Conservation (phyloP, 2,329 filamentous ascomycete genomes). For the Chrysoporthe puriensis region DNA sequence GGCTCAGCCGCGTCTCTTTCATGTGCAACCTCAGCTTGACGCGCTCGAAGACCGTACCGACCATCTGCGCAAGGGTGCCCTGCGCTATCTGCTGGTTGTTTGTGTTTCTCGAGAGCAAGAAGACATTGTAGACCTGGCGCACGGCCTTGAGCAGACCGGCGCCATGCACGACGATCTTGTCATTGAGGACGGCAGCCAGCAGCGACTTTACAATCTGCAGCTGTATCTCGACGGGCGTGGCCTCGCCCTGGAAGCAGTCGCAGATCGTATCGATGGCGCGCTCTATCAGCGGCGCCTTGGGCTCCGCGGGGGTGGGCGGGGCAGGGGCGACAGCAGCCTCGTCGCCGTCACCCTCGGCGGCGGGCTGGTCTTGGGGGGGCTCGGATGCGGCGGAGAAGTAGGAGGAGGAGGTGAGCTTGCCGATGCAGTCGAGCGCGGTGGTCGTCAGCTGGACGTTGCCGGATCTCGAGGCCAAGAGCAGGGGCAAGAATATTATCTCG, state of each 20-base stretch:
- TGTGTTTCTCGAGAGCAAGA: conserved; percentile 89
- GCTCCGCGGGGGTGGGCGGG: conserved; percentile 45
- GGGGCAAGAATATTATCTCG: conserved; percentile 86
- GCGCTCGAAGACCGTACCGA: conserved; percentile 94
- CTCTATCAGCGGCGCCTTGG: conserved; percentile 81
- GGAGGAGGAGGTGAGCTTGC: conserved; percentile 97
- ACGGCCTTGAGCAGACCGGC: conserved; percentile 95
- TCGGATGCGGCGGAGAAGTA: conserved; percentile 78
- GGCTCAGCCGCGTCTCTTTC: conserved; percentile 76
- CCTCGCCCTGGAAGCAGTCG: conserved; percentile 97
- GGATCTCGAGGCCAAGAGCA: conserved; percentile 87
- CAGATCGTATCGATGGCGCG: conserved; percentile 98
- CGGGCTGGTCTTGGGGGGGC: conserved; percentile 48
- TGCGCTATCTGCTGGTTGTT: conserved; percentile 97
- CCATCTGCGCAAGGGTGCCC: conserved; percentile 96
- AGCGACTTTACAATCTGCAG: conserved; percentile 98
- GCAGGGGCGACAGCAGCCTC: conserved; percentile 47
- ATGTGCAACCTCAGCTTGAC: conserved; percentile 85
- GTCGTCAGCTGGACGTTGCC: conserved; percentile 85
- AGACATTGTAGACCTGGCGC: conserved; percentile 98
- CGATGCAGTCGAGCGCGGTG: conserved; percentile 93
- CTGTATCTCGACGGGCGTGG: conserved; percentile 88
- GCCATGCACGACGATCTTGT: conserved; percentile 98
- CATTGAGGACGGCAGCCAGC: conserved; percentile 91
- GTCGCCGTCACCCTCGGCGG: conserved; percentile 36